Evolutionary conservation across 192 early-diverging fungal genomes (phyloP).

Genomic region (Pilaira anomala): DNA sequence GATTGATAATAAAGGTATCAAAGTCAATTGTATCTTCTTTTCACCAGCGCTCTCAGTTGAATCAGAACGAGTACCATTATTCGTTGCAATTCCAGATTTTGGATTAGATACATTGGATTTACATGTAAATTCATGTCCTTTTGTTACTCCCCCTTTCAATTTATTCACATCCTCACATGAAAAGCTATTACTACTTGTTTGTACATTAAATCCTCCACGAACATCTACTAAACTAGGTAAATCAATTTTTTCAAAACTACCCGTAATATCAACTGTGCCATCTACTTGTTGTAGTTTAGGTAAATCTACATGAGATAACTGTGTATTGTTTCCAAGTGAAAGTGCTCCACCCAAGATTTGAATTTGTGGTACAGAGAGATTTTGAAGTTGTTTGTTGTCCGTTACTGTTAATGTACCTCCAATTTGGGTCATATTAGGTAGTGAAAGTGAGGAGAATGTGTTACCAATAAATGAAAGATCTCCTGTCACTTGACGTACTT

Average conservation of each 20-base stretch:
- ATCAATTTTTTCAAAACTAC: conserved; percentile 56
- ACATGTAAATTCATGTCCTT: conserved; percentile 25
- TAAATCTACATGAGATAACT: conserved; percentile 46
- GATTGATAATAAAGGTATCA: neutral
- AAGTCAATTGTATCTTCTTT: neutral
- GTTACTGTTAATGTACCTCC: conserved; percentile 55
- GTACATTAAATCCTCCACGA: conserved; percentile 18
- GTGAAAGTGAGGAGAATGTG: conserved; percentile 45
- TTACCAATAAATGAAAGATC: conserved; percentile 63
- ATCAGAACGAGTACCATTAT: neutral
- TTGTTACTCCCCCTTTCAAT: conserved; percentile 16
- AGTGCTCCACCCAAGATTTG: conserved; percentile 59
- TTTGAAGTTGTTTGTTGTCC: conserved; percentile 51
- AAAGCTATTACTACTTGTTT: conserved; percentile 18
- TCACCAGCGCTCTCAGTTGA: neutral
- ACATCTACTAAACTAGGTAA: conserved; percentile 39
- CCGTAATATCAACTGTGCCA: conserved; percentile 57
- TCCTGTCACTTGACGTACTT: conserved; percentile 43
- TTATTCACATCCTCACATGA: conserved; percentile 28
- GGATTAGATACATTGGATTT: conserved; percentile 21
- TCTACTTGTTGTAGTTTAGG: conserved; percentile 53
- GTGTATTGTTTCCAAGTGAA: conserved; percentile 61
- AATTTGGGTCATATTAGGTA: conserved; percentile 45
- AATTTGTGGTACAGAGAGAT: conserved; percentile 56
- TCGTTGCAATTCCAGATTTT: conserved; percentile 4